Evolutionary conservation across 768 basidiomycete species (phyloP), one percentile per base, ranked within the genome.

Genomic region (Collybia sp.): DNA sequence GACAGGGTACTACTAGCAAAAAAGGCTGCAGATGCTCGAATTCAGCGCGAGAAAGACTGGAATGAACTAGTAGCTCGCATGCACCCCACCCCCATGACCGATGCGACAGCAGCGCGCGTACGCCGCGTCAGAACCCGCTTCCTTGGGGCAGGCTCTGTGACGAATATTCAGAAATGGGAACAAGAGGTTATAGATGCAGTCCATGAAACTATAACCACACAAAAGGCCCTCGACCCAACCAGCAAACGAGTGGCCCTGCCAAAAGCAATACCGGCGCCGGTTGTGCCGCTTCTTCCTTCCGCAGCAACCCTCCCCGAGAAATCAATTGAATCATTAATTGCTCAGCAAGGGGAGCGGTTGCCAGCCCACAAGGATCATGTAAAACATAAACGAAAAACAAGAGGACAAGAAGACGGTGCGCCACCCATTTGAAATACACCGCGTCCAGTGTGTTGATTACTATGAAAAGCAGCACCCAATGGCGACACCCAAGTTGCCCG

Each of bases 1-100:
- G 25, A 25, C 3, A 78, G 79, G 52, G 71, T 73, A 2, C 65
- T 72, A 3, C 63, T 88, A 2, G 81, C 71, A 2, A 73, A 71
- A 58, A 90, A 84, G 62, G 84, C 80, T 3, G 78, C 80, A 17
- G 82, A 83, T 46, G 79, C 81, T 0, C 75, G 72, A 36, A 57
- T 58, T 9, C 72, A 77, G 45, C 73, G 84, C 48, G 83, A 86
- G 59, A 66, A 64, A 30, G 82, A 81, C 47, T 93, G 88, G 88
- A 72, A 76, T 2, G 63, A 57, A 2, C 63, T 92, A 43, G 61
- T 93, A 6, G 49, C 55, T 31, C 68, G 65, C 13, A 62, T 85
- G 35, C 77, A 86, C 64, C 76, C 83, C 2, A 73, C 64, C 1
- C 65, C 76, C 6, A 53, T 83, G 43, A 66, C 71, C 30, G 70